Evolutionary conservation across 139 green algal species (phyloP), one percentile per base, ranked within the genome.

Genomic region (Volvox africanus): DNA sequence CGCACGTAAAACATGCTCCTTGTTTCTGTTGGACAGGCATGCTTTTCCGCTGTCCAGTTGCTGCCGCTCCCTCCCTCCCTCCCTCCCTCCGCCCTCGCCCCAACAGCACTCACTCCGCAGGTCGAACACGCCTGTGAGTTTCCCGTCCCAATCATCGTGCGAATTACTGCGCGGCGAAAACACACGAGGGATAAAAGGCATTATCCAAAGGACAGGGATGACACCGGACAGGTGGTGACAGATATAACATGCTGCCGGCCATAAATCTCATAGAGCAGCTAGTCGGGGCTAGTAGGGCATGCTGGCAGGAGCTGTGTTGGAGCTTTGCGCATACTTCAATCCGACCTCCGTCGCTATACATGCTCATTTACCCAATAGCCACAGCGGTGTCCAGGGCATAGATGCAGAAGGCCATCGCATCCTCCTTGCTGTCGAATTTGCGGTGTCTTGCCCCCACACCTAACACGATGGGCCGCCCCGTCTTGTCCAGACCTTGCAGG

Each of bases 51-150:
- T n/a, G n/a, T 55, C 44, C 44, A 5, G 44, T 55, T 55, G 44
- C 65, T 73, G 65, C 21, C 65, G 2, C 65, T 30, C 65, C 21
- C 65, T 28, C 65, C 24, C 65, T 73, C 65, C 16, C 21, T 73
- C 65, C 65, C 62, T 69, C 62, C 62, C 62, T 19, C 17, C 62
- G 62, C 62, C 62, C 65, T 73, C 12, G 65, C 65, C 24, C 65
- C 65, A 55, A 26, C 22, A 24, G 26, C 30, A 83, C 86, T 90
- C 33, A 90, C 86, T 75, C 18, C 86, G 71, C 30, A 90, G 86
- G 86, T 90, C 86, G 33, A 90, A 90, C 50, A 90, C n/a, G 50
- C 86, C 86, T 19, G 86, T 90, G n/a, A 90, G 30, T 75, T 90
- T 90, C 50, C 86, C 86, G 73, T 90, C 86, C 86, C 86, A 90